Percentiles rank a stretch among this genome's conserved stretches.
phyloP scores from a whole-genome alignment of 2,329 filamentous ascomycete species.

The Ophiocordyceps unilateralis region DNA sequence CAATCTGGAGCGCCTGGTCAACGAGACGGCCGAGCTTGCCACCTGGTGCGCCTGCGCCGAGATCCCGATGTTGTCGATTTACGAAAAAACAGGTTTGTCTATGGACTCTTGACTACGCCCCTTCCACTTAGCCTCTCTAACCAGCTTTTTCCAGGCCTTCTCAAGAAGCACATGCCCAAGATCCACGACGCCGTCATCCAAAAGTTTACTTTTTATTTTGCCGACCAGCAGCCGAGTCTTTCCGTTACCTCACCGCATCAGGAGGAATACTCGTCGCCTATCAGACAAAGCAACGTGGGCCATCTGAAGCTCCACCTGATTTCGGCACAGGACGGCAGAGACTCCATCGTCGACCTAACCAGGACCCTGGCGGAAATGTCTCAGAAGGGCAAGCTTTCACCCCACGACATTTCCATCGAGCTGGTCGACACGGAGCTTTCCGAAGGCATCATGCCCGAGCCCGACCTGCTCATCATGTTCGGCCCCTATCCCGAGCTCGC shows the following conservation, averaged over 20 bases:
- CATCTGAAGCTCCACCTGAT: constrained; percentile 55
- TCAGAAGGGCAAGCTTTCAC: constrained; percentile 66
- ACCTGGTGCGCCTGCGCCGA: constrained; percentile 88
- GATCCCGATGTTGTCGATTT: constrained; percentile 75
- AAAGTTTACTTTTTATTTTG: constrained; percentile 80
- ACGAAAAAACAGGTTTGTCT: constrained; percentile 64
- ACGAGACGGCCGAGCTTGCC: constrained; percentile 79
- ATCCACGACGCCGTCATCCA: constrained; percentile 63
- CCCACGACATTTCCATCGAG: constrained; percentile 68
- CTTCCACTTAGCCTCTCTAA: not conserved
- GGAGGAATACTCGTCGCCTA: constrained; percentile 16
- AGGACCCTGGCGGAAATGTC: constrained; percentile 92
- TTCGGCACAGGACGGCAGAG: constrained; percentile 74
- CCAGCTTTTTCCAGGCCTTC: constrained; percentile 45
- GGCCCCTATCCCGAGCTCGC: constrained; percentile 67
- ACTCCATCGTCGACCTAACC: constrained; percentile 89
- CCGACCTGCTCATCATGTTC: constrained; percentile 79
- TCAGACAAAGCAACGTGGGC: constrained; percentile 15
- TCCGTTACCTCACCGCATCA: constrained; percentile 32
- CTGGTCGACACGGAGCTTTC: constrained; percentile 79
- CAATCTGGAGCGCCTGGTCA: constrained; percentile 67
- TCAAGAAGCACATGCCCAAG: constrained; percentile 80
- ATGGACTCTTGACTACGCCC: not conserved
- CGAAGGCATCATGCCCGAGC: constrained; percentile 67
- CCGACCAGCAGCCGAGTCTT: constrained; percentile 52